Conservation (phyloP, 192 early-diverging fungal species). For the Coemansia sp. region DNA sequence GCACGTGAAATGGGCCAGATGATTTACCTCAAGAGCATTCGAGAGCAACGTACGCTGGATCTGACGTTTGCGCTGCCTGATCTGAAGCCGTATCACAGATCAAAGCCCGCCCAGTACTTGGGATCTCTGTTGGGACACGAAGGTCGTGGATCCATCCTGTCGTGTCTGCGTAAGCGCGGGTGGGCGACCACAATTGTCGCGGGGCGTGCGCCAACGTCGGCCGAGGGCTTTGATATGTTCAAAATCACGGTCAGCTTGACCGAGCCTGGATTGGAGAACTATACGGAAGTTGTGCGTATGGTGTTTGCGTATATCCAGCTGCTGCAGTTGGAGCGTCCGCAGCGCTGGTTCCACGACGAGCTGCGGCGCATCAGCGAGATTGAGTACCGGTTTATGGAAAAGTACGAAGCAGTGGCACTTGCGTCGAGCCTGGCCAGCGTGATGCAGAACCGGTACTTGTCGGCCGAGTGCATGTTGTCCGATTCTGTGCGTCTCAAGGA, state of each 20-base stretch:
- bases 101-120: constrained; percentile 71
- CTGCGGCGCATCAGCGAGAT: constrained; percentile 54
- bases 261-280: constrained; percentile 70
- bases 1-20: constrained; percentile 68
- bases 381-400: constrained; percentile 74
- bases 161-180: constrained; percentile 79
- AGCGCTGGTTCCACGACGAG: constrained; percentile 82
- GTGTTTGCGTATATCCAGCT: constrained; percentile 90
- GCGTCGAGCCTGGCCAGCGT: constrained; percentile 66
- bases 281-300: constrained; percentile 73
- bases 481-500: constrained; percentile 66
- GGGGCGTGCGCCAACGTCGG: constrained; percentile 63
- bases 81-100: constrained; percentile 55
- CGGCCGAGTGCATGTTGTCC: constrained; percentile 62
- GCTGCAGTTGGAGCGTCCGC: constrained; percentile 65
- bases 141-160: constrained; percentile 81
- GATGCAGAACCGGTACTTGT: constrained; percentile 75
- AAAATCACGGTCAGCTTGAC: constrained; percentile 82
- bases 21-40: constrained; percentile 73
- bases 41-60: constrained; percentile 74
- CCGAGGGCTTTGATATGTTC: constrained; percentile 64
- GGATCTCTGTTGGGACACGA: constrained; percentile 93
- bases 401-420: constrained; percentile 63
- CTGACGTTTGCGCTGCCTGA: constrained; percentile 88
- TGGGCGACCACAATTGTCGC: constrained; percentile 83